Conservation (phyloP, 352 stramenopile species). For the Paralagenidium karlingii region DNA sequence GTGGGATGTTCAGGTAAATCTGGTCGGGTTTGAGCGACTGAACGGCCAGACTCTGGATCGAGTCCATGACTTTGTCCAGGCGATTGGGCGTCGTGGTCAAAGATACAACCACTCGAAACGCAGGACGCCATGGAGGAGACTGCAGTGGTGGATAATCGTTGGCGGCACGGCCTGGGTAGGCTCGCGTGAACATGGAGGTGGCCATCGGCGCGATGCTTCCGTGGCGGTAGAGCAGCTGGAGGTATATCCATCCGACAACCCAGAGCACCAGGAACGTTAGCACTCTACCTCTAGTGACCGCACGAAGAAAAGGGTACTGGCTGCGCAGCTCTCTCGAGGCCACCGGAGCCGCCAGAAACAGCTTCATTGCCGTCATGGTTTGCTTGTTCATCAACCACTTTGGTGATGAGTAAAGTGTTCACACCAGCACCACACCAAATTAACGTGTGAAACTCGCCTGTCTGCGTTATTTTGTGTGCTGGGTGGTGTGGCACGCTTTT, state of each 20-base stretch:
- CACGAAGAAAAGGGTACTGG: conserved; percentile 16
- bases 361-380: no score
- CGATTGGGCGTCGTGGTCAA: conserved; percentile 65
- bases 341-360: no score
- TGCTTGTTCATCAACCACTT: no score
- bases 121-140: conserved; percentile 34
- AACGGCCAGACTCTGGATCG: conserved; percentile 31
- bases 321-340: no score
- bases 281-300: conserved; percentile 22
- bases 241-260: conserved; percentile 33
- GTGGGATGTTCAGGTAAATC: conserved; percentile 69
- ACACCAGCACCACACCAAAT: no score
- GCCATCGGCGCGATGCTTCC: conserved; percentile 61
- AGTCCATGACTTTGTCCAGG: conserved; percentile 68
- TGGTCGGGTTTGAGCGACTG: conserved; percentile 56
- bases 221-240: conserved; percentile 53
- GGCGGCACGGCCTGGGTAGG: conserved; percentile 29
- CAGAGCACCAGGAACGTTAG: conserved; percentile 13
- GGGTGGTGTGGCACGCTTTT: no score
- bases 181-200: conserved; percentile 46
- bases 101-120: conserved; percentile 69
- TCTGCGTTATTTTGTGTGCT: no score
- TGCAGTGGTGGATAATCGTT: conserved; percentile 19
- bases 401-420: no score
- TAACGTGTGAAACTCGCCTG: no score